These are phyloP conservation scores for Viola odorata DNA, from an alignment of 345 rosid species.

Conservation along the genomic window DNA sequence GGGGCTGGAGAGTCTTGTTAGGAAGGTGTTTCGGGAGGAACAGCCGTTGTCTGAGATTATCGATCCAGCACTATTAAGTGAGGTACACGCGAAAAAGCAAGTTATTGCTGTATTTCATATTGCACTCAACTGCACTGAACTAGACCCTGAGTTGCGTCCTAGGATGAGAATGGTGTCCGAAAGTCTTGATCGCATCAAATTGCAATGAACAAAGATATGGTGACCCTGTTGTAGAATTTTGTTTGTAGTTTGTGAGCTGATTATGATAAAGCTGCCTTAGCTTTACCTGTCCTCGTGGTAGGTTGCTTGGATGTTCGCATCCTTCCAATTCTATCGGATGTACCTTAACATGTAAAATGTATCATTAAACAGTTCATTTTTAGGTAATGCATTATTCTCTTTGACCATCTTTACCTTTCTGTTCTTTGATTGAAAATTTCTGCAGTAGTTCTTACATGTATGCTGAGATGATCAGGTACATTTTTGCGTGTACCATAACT, in stretches of 20 bases:
- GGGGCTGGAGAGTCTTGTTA: constrained; percentile 56
- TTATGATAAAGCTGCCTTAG: too few relatives aligned
- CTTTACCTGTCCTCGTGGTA: neutral
- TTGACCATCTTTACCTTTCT: too few relatives aligned
- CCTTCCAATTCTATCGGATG: neutral
- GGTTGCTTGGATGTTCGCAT: neutral
- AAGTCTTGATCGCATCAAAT: constrained; percentile 62
- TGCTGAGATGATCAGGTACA: too few relatives aligned
- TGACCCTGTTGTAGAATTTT: constrained; percentile 17
- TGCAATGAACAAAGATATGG: constrained; percentile 21
- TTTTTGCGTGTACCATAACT: too few relatives aligned
- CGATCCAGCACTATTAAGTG: constrained; percentile 53
- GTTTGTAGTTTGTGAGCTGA: neutral
- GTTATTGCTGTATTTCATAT: constrained; percentile 62
- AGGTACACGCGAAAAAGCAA: constrained; percentile 65
- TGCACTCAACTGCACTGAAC: constrained; percentile 83
- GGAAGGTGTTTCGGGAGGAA: constrained; percentile 64
- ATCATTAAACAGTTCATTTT: too few relatives aligned
- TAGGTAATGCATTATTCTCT: too few relatives aligned
- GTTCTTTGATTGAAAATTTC: too few relatives aligned
- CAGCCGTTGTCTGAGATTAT: constrained; percentile 66
- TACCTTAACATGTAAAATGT: too few relatives aligned
- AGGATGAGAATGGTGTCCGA: constrained; percentile 82
- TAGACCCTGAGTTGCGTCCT: constrained; percentile 85
- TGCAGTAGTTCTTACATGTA: too few relatives aligned